Conservation (phyloP, 257 asterid genomes). For the Salvia rosmarinus region DNA sequence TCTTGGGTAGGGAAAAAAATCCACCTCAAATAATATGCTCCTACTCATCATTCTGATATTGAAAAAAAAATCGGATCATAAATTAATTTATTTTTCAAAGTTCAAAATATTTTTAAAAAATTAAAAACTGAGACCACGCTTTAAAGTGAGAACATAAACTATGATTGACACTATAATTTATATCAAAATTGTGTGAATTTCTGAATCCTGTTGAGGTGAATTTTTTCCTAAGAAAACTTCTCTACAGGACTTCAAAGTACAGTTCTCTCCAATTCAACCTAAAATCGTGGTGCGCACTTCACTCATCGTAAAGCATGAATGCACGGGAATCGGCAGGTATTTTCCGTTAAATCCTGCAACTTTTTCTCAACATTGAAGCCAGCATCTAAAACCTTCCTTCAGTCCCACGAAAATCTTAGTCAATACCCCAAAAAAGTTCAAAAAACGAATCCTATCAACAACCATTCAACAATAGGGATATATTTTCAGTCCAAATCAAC, state of each 20-base stretch:
- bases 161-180: too few relatives aligned
- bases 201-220: background rate
- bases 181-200: background rate
- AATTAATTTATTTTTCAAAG: too few relatives aligned
- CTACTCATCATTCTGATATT: too few relatives aligned
- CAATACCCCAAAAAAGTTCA: background rate
- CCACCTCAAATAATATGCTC: too few relatives aligned
- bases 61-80: too few relatives aligned
- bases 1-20: too few relatives aligned
- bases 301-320: background rate
- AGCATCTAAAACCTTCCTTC: constrained; percentile 66
- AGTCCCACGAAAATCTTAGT: constrained; percentile 53
- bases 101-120: too few relatives aligned
- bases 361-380: constrained; percentile 30
- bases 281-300: background rate
- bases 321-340: constrained; percentile 32
- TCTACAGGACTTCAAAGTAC: background rate
- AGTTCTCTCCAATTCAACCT: constrained; percentile 27
- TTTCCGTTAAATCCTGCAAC: constrained; percentile 43
- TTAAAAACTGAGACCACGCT: too few relatives aligned
- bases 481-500: constrained; percentile 25
- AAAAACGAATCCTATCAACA: background rate
- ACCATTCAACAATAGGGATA: constrained; percentile 1
- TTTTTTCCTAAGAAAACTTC: background rate
- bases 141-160: too few relatives aligned